phyloP scores from a whole-genome alignment of 2,329 filamentous ascomycete genomes.

The Fusarium papillatum region DNA sequence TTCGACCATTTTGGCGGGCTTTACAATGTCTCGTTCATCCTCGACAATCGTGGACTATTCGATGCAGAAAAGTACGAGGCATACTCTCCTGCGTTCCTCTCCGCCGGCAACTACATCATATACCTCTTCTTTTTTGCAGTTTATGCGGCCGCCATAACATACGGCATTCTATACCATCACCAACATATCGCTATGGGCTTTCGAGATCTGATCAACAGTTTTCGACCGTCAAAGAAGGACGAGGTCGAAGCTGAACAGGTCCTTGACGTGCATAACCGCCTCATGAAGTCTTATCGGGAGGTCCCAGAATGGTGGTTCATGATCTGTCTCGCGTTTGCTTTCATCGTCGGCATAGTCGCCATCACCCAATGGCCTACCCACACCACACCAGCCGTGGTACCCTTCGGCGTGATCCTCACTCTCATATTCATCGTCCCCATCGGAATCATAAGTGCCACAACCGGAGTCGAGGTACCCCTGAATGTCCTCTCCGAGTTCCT shows the following conservation, averaged over 20 bases:
- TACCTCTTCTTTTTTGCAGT: slow-evolving; percentile 58
- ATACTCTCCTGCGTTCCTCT: slow-evolving; percentile 58
- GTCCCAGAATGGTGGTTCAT: slow-evolving; percentile 64
- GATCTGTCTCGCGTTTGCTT: slow-evolving; percentile 45
- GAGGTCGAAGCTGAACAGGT: slow-evolving; percentile 36
- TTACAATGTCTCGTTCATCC: slow-evolving; percentile 54
- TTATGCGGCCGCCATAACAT: slow-evolving; percentile 55
- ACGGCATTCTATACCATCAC: slow-evolving; percentile 56
- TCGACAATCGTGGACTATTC: slow-evolving; percentile 52
- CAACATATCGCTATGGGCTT: slow-evolving; percentile 54
- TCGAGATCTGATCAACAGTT: slow-evolving; percentile 46
- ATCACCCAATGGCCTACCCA: slow-evolving; percentile 57
- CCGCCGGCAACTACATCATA: slow-evolving; percentile 50
- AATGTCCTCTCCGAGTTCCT: slow-evolving; percentile 64
- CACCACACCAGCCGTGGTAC: slow-evolving; percentile 57
- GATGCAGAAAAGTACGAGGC: slow-evolving; percentile 52
- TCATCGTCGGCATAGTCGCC: slow-evolving; percentile 51
- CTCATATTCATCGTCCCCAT: slow-evolving; percentile 59
- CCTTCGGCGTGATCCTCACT: slow-evolving; percentile 57
- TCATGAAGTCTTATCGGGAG: slow-evolving; percentile 62
- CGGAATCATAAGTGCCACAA: slow-evolving; percentile 60
- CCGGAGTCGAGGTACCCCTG: slow-evolving; percentile 55
- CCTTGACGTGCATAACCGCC: slow-evolving; percentile 58
- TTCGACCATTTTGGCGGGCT: slow-evolving; percentile 54
- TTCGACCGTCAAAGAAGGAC: slow-evolving; percentile 42